A percentile compares a stretch with the other conserved stretches of the same genome.
phyloP scores from a whole-genome alignment of 176 grass and related monocot genomes.

The Ampelocalamus luodianensis region DNA sequence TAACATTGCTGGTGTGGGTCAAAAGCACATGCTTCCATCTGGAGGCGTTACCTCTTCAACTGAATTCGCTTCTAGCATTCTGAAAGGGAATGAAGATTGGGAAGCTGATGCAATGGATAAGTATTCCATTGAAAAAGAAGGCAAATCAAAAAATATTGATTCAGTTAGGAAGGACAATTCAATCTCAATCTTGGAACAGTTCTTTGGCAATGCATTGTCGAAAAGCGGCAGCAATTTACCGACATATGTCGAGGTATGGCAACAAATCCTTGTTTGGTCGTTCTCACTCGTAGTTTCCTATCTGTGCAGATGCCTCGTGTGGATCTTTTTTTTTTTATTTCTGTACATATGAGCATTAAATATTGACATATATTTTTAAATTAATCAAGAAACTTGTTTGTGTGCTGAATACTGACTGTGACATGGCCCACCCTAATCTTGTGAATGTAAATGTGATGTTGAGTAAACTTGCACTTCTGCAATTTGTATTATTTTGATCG shows the following conservation, averaged over 20 bases:
- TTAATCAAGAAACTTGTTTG: not conserved
- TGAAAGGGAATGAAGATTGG: conserved; percentile 54
- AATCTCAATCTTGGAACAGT: conserved; percentile 83
- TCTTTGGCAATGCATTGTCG: conserved; percentile 70
- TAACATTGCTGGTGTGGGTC: conserved; percentile 38
- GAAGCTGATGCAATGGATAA: conserved; percentile 60
- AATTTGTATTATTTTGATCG: conserved; percentile 19
- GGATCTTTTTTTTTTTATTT: not conserved
- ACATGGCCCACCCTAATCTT: conserved; percentile 1
- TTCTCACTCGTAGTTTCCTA: conserved; percentile 35
- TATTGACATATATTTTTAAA: conserved; percentile 9
- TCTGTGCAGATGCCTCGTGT: not conserved
- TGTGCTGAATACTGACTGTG: not conserved
- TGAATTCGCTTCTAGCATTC: conserved; percentile 49
- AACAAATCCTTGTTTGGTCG: too few species aligned
- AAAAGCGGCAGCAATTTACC: conserved; percentile 58
- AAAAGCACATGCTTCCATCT: conserved; percentile 21
- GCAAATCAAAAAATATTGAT: conserved; percentile 41
- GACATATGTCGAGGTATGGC: conserved; percentile 50
- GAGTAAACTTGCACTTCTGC: conserved; percentile 3
- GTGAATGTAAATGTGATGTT: conserved; percentile 1
- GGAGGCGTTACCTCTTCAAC: conserved; percentile 21
- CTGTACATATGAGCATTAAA: conserved; percentile 1
- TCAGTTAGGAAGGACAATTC: conserved; percentile 58
- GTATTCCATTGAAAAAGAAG: conserved; percentile 61